These are phyloP conservation scores for Mitragyna speciosa DNA, from an alignment of 257 asterid genomes.

Conservation along the genomic window DNA sequence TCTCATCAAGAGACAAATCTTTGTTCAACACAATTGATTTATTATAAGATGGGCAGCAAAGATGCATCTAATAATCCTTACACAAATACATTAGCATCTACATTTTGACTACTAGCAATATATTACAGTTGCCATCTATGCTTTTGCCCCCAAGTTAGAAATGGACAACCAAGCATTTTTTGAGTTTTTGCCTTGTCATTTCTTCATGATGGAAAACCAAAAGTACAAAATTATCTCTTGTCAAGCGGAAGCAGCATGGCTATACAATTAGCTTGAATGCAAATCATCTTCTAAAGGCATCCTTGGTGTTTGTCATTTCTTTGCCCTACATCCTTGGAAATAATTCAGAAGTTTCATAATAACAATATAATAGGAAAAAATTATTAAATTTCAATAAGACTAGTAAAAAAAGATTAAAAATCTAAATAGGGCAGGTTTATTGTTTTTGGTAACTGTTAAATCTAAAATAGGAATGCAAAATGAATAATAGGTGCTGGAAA, in stretches of 20 bases:
- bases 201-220: not conserved
- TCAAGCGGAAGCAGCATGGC: not conserved
- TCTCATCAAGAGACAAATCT: not conserved
- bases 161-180: not conserved
- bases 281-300: constrained; percentile 15
- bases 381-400: not conserved
- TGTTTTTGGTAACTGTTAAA: not conserved
- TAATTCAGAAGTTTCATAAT: not conserved
- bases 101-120: not conserved
- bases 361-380: not conserved
- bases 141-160: no score
- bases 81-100: not conserved
- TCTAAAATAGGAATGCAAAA: not conserved
- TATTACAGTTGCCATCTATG: no score
- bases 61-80: no score
- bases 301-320: constrained; percentile 12
- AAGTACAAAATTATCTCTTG: constrained; percentile 7
- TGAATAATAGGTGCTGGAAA: not conserved
- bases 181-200: not conserved
- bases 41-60: not conserved
- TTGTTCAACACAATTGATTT: not conserved
- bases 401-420: not conserved
- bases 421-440: not conserved
- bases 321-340: constrained; percentile 11
- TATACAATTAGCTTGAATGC: not conserved